Evolutionary conservation across 306 rosid species (phyloP).

Genomic region (Alnus rubra): DNA sequence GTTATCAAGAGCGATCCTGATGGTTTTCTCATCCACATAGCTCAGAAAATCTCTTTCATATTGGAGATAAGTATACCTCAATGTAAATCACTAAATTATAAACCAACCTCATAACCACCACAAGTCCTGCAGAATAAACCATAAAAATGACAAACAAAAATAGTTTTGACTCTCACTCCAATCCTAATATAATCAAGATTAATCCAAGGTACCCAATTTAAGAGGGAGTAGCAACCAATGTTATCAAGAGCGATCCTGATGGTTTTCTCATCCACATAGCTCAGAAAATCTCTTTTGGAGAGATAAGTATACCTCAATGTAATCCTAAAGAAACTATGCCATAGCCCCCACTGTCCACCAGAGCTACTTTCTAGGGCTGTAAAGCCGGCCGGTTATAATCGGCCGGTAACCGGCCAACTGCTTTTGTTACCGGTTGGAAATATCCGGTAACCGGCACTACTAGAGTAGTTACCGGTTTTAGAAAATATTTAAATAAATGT

Average conservation of each 20-base stretch:
- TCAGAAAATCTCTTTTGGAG: neutral
- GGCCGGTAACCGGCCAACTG: too few relatives aligned
- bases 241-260: neutral
- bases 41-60: neutral
- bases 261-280: neutral
- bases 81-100: neutral
- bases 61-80: neutral
- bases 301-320: neutral
- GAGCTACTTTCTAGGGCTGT: too few relatives aligned
- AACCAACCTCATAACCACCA: neutral
- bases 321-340: neutral
- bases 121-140: neutral
- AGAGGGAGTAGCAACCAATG: neutral
- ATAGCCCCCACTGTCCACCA: neutral
- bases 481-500: too few relatives aligned
- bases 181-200: slow-evolving; percentile 2
- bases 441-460: too few relatives aligned
- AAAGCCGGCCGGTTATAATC: too few relatives aligned
- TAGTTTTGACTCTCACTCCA: neutral
- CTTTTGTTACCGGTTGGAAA: too few relatives aligned
- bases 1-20: neutral
- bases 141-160: neutral
- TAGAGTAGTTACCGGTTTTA: too few relatives aligned
- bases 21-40: neutral
- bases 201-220: neutral